A percentile compares a stretch with the other conserved stretches of the same genome.
Conservation (phyloP, 306 rosid species). For the Castanea sativa region DNA sequence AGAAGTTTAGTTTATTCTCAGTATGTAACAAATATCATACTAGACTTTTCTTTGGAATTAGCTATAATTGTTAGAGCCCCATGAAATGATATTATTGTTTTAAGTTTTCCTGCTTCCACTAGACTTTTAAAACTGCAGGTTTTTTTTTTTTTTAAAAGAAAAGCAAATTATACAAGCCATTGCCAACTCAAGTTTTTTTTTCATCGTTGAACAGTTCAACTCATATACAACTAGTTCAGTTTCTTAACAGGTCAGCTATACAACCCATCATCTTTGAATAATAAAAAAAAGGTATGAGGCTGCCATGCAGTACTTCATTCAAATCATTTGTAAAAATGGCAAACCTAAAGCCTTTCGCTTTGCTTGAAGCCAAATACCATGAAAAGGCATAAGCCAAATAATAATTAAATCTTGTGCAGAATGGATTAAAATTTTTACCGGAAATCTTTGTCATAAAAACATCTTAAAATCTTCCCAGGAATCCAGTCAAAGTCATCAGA, state of each 20-base stretch:
- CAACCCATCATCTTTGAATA: not conserved
- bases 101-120: no score
- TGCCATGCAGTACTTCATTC: not conserved
- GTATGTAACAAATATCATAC: no score
- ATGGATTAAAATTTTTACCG: slow-evolving; percentile 46
- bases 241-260: not conserved
- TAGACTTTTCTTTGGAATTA: no score
- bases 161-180: no score
- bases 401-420: slow-evolving; percentile 1
- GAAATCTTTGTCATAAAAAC: slow-evolving; percentile 95
- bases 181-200: no score
- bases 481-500: slow-evolving; percentile 73
- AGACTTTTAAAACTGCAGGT: no score
- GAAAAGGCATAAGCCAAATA: not conserved
- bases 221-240: no score
- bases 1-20: no score
- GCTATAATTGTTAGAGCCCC: no score
- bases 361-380: not conserved
- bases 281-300: not conserved
- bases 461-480: slow-evolving; percentile 90
- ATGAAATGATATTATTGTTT: no score
- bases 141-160: not conserved
- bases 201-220: no score
- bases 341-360: not conserved
- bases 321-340: not conserved